Percentiles rank a stretch among this genome's conserved stretches.
Conservation (phyloP, 345 rosid species). For the Psidium guajava region DNA sequence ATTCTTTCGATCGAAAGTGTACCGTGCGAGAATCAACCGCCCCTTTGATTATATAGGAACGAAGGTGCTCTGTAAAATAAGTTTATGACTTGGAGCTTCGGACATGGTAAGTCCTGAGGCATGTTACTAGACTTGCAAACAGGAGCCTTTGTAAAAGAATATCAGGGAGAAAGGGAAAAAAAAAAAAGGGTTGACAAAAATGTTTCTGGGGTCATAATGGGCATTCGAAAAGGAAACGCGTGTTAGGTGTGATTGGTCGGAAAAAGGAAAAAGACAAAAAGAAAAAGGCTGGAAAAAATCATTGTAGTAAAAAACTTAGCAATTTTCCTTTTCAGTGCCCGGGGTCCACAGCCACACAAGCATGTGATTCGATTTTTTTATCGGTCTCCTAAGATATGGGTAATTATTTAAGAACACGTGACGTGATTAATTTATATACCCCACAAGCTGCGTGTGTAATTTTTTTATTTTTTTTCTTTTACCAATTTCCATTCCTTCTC, state of each 20-base stretch:
- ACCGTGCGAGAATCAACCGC: too few species aligned
- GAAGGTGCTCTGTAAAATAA: too few species aligned
- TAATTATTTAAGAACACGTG: too few species aligned
- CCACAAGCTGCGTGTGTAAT: neutral
- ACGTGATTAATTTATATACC: neutral
- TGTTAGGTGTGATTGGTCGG: neutral
- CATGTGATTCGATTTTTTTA: neutral
- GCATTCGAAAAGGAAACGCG: neutral
- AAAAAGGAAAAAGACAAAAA: neutral
- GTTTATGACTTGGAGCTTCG: too few species aligned
- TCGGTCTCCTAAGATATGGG: too few species aligned
- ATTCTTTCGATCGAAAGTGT: too few species aligned
- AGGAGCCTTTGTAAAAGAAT: neutral
- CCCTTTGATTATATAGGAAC: too few species aligned
- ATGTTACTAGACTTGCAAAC: neutral
- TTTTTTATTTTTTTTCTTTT: neutral
- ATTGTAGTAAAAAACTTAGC: neutral
- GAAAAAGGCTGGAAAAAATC: neutral
- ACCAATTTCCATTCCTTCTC: neutral
- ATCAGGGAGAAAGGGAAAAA: neutral
- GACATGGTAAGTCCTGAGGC: neutral
- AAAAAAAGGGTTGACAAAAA: neutral
- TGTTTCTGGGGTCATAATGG: neutral
- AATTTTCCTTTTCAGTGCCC: neutral
- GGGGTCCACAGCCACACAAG: neutral